Evolutionary conservation across 805 yeast species (phyloP).

Genomic region (Barnettozyma californica): DNA sequence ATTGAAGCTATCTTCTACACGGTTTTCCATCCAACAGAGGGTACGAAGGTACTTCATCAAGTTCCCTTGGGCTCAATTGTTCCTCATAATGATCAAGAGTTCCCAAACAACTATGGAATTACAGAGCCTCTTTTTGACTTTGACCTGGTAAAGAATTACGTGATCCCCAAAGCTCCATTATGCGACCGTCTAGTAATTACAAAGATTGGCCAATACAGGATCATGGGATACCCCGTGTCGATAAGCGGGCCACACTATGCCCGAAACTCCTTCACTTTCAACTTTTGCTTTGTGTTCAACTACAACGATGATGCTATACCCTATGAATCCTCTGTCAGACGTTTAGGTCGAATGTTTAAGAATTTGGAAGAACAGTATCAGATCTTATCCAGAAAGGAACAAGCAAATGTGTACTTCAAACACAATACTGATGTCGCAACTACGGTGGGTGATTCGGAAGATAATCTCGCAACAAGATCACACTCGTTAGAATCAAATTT

Average conservation of each 20-base stretch:
- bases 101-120: slow-evolving; percentile 12
- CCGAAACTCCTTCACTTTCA: slow-evolving; percentile 88
- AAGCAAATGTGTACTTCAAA: slow-evolving; percentile 33
- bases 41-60: slow-evolving; percentile 86
- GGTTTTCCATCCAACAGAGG: slow-evolving; percentile 92
- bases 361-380: slow-evolving; percentile 88
- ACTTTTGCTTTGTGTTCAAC: slow-evolving; percentile 86
- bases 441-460: slow-evolving; percentile 6
- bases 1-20: slow-evolving; percentile 85
- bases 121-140: slow-evolving; percentile 58
- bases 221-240: slow-evolving; percentile 86
- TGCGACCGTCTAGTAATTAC: slow-evolving; percentile 79
- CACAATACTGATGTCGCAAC: background rate
- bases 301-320: slow-evolving; percentile 78
- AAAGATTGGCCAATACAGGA: slow-evolving; percentile 61
- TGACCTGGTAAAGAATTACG: slow-evolving; percentile 80
- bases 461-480: slow-evolving; percentile 12
- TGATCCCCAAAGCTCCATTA: slow-evolving; percentile 88
- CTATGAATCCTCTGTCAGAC: slow-evolving; percentile 76
- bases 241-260: slow-evolving; percentile 71
- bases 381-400: slow-evolving; percentile 54
- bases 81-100: slow-evolving; percentile 23
- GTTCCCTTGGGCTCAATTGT: slow-evolving; percentile 75
- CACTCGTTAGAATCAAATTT: slow-evolving; percentile 18
- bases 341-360: slow-evolving; percentile 84